Evolutionary conservation across 495 filamentous ascomycete genomes (phyloP).

Genomic region (Hyaloscypha hepaticicola): DNA sequence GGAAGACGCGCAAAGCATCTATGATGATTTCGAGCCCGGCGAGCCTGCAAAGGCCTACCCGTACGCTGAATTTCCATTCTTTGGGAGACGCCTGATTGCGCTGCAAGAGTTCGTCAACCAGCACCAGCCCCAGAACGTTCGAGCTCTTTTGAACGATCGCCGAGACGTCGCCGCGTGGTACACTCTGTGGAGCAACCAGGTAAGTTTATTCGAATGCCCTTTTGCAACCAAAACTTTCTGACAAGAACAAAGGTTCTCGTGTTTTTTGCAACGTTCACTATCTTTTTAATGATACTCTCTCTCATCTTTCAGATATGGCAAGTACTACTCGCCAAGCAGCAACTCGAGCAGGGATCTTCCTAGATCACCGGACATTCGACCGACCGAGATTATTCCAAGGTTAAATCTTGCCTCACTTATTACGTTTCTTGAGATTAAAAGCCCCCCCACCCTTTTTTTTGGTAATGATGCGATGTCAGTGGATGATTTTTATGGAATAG

Average conservation of each 20-base stretch:
- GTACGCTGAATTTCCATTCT: slow-evolving; percentile 9
- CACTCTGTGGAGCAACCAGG: slow-evolving; percentile 7
- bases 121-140: not conserved
- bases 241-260: not conserved
- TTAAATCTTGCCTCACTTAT: too few species aligned
- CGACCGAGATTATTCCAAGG: too few species aligned
- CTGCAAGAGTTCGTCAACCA: slow-evolving; percentile 3
- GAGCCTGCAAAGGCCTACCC: not conserved
- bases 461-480: too few species aligned
- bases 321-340: not conserved
- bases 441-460: too few species aligned
- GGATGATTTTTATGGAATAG: too few species aligned
- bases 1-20: not conserved
- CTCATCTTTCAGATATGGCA: not conserved
- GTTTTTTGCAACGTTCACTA: not conserved
- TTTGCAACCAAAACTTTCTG: not conserved
- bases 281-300: not conserved
- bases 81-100: slow-evolving; percentile 13
- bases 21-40: not conserved
- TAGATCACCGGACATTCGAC: too few species aligned
- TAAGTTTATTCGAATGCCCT: not conserved
- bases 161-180: slow-evolving; percentile 7
- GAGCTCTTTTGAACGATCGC: not conserved
- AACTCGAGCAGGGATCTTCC: not conserved
- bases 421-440: too few species aligned